phyloP scores from a whole-genome alignment of 2,329 filamentous ascomycete genomes.

The Aspergillus quadricinctus region DNA sequence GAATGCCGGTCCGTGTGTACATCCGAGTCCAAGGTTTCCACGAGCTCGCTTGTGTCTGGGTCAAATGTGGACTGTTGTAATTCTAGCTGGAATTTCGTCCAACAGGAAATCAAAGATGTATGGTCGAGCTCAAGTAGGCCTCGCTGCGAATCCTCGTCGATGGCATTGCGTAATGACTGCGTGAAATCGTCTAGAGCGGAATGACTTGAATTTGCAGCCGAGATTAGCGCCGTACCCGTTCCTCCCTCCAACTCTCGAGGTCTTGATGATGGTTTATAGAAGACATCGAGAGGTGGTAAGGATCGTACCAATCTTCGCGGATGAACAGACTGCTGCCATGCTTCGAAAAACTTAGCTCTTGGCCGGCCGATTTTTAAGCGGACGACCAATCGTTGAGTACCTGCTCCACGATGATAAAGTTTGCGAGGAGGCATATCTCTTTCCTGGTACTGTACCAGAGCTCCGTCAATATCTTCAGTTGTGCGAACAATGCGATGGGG shows the following conservation, averaged over 20 bases:
- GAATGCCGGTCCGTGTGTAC: background rate
- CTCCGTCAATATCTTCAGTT: background rate
- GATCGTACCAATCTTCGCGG: background rate
- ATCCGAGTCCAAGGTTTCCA: background rate
- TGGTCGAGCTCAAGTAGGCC: background rate
- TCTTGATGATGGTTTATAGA: background rate
- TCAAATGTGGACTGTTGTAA: slow-evolving; percentile 13
- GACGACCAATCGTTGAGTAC: background rate
- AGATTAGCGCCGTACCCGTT: background rate
- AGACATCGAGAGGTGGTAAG: slow-evolving; percentile 1
- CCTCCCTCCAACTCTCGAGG: background rate
- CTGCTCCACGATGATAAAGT: background rate
- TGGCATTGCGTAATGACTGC: slow-evolving; percentile 8
- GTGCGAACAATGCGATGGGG: background rate
- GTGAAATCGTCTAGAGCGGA: background rate
- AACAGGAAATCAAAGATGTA: slow-evolving; percentile 6
- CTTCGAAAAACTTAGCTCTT: background rate
- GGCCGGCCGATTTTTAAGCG: background rate
- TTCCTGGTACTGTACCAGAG: background rate
- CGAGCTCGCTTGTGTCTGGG: background rate
- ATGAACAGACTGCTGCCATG: background rate
- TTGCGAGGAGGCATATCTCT: background rate
- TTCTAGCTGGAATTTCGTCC: slow-evolving; percentile 10
- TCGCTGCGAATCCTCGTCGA: slow-evolving; percentile 16
- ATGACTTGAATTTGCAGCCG: background rate